A percentile compares a stretch with the other conserved stretches of the same genome.
phyloP scores from a whole-genome alignment of 257 asterid species.

The Cordia subcordata region DNA sequence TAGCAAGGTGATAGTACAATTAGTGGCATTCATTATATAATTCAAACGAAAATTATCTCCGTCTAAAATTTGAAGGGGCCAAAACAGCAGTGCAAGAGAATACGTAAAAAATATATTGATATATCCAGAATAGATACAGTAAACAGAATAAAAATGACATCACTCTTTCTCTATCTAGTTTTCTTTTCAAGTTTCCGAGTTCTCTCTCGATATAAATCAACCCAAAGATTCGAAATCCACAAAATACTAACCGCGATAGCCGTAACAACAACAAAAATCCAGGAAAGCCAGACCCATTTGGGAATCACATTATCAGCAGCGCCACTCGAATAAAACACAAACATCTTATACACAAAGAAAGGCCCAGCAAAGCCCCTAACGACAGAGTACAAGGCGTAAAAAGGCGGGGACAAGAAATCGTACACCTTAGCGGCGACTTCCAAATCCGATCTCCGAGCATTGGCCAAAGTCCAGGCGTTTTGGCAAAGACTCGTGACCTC shows the following conservation, averaged over 20 bases:
- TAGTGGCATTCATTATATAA: too few species aligned
- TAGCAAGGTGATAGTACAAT: too few species aligned
- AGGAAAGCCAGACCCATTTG: constrained; percentile 81
- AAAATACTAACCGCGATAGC: constrained; percentile 76
- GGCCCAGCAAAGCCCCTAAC: constrained; percentile 84
- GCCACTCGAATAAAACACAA: constrained; percentile 51
- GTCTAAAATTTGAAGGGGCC: too few species aligned
- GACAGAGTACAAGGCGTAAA: constrained; percentile 66
- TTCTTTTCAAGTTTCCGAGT: constrained; percentile 33
- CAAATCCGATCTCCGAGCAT: constrained; percentile 53
- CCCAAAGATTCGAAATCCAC: constrained; percentile 83
- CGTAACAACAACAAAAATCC: constrained; percentile 56
- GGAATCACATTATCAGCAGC: constrained; percentile 66
- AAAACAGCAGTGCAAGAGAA: too few species aligned
- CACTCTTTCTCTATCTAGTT: constrained; percentile 22
- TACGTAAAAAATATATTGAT: too few species aligned
- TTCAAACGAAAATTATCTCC: too few species aligned
- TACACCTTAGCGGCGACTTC: constrained; percentile 57
- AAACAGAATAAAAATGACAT: not conserved
- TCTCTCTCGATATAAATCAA: constrained; percentile 52
- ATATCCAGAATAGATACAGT: not conserved
- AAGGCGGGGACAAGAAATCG: constrained; percentile 65
- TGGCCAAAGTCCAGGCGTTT: constrained; percentile 83
- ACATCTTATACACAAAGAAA: constrained; percentile 61
- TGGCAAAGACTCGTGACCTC: constrained; percentile 91